Evolutionary conservation across 805 yeast genomes (phyloP), one percentile per base, ranked within the genome.

Genomic region (Cyberlindnera mrakii): DNA sequence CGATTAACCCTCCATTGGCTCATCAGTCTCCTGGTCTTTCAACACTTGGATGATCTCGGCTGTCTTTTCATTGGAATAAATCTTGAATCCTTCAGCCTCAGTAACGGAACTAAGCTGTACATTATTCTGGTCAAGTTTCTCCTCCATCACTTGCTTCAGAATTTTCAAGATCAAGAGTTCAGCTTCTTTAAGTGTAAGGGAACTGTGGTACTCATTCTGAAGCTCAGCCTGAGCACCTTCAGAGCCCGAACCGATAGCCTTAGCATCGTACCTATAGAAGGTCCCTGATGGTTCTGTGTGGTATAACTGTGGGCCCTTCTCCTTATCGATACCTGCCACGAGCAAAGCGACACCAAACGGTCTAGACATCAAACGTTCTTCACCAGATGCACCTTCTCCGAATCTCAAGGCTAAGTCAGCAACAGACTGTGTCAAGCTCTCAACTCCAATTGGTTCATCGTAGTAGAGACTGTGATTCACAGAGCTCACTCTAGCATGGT

Each of bases 251-350:
- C 99, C 99, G 58, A 95, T 93, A 11, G 99, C 99, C 68, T 93
- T 95, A 25, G 99, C 99, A 59, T 93, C 96, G 63, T 93, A 93
- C 66, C 93, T 80, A 69, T 93, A 95, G 57, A 89, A 93, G 1
- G 99, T 93, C 46, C 99, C 99, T 13, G 96, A 86, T 33, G 99
- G 99, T 67, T 93, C 99, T n/a, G 98, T 96, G 64, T 93, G 97
- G 63, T 86, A 86, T 55, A 93, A 75, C 65, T 93, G 99, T 37
- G 96, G 96, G 1, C 99, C 99, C 58, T 87, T 82, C 55, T 87
- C 95, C 47, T 79, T 73, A 68, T 93, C 99, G 54, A 81, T 75
- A 40, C 99, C 99, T 5, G 98, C 99, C 59, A 93, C 84, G 57
- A 93, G 75, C 52, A 93, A 69, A 2, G 99, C 99, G 39, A 93